Evolutionary conservation across 176 grass and related monocot species (phyloP), one percentile per base, ranked within the genome.

Genomic region (Bolboschoenus planiculmis): DNA sequence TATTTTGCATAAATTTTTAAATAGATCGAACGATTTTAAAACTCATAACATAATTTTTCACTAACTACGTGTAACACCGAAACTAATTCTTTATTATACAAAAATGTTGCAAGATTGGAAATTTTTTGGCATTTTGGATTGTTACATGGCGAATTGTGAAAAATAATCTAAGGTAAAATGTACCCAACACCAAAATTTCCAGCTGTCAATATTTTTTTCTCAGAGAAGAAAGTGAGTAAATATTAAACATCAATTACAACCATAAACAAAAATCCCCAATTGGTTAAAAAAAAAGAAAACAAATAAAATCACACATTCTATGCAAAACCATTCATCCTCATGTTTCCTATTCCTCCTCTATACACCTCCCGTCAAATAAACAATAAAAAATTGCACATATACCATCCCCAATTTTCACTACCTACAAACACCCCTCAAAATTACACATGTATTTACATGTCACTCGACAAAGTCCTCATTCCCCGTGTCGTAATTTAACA

Each of bases 401-500:
- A 64, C 57, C 56, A n/a, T 43, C 8, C 59, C 14, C 24, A 60
- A 59, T 60, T 43, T 43, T 63, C n/a, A 47, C 75, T 66, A 66
- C 83, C 67, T 66, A 81, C 36, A 81, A 31, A 81, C n/a, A 81
- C n/a, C 39, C 75, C 50, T 30, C 27, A 65, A 82, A 82, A 50
- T 33, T 44, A 47, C 30, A 10, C 1, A 74, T 74, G 23, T 56
- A 82, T 46, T 66, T 63, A 82, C n/a, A 63, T 4, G 39, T 63
- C 60, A 82, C 37, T 65, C 35, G 11, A 62, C 13, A 18, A 50
- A 53, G 7, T 82, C 80, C 27, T 63, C 55, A 3, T 87, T 56
- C 11, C 42, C 70, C 0, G 57, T 71, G 23, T 80, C 89, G 20
- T 92, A 94, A 77, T 83, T 90, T 37, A 97, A 81, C 73, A 97